Conservation (phyloP, 2,329 filamentous ascomycete genomes). For the Pestalotiopsis sp. region DNA sequence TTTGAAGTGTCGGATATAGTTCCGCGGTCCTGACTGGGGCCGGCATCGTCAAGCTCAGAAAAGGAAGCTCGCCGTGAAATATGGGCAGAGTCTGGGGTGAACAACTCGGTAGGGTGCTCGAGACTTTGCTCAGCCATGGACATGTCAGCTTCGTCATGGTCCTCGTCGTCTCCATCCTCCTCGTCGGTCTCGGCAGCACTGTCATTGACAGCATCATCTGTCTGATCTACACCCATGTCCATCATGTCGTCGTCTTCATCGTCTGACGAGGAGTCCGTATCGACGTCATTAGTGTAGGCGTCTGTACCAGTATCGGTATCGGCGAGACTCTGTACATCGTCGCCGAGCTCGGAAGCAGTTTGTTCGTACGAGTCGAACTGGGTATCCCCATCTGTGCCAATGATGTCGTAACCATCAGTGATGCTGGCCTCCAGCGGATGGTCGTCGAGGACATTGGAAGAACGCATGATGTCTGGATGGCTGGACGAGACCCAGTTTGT, state of each 20-base stretch:
- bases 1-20: not conserved
- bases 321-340: conserved; percentile 51
- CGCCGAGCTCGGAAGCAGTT: conserved; percentile 36
- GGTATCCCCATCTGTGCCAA: conserved; percentile 54
- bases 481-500: conserved; percentile 62
- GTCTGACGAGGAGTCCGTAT: conserved; percentile 43
- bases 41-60: conserved; percentile 11
- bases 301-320: conserved; percentile 44
- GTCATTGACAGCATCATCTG: conserved; percentile 15
- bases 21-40: conserved; percentile 5
- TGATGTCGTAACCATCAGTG: conserved; percentile 57
- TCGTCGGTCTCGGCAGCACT: conserved; percentile 14
- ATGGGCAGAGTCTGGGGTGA: conserved; percentile 22
- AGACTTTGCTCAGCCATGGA: conserved; percentile 29
- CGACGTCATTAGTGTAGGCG: conserved; percentile 44
- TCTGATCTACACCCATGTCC: conserved; percentile 19
- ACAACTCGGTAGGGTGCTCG: conserved; percentile 31
- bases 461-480: conserved; percentile 56
- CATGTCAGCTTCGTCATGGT: conserved; percentile 18
- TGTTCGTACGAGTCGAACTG: conserved; percentile 51
- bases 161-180: conserved; percentile 18
- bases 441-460: conserved; percentile 41
- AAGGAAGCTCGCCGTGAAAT: conserved; percentile 15
- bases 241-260: conserved; percentile 31
- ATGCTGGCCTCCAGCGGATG: conserved; percentile 43